A percentile compares a stretch with the other conserved stretches of the same genome.
phyloP scores from a whole-genome alignment of 148 eudicot species.

The Arctostaphylos glauca region DNA sequence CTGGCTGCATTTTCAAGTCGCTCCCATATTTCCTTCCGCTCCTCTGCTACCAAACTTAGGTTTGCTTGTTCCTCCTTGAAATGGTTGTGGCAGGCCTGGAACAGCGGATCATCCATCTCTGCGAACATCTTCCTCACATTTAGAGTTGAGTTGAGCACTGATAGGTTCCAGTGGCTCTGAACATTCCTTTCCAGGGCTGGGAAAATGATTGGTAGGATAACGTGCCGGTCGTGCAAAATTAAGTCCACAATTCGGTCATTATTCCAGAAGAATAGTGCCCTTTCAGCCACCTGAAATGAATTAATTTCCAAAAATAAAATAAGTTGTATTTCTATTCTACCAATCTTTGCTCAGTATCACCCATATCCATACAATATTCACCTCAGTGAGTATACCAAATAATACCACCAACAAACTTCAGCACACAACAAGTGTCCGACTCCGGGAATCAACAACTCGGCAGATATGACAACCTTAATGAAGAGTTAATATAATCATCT shows the following conservation, averaged over 20 bases:
- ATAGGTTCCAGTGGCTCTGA: slow-evolving; percentile 83
- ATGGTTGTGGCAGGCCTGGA: slow-evolving; percentile 51
- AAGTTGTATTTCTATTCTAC: background rate
- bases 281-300: slow-evolving; percentile 79
- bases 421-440: background rate
- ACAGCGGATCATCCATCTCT: slow-evolving; percentile 86
- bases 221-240: slow-evolving; percentile 65
- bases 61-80: slow-evolving; percentile 58
- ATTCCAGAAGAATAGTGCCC: slow-evolving; percentile 91
- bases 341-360: background rate
- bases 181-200: slow-evolving; percentile 81
- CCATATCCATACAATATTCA: background rate
- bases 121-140: slow-evolving; percentile 68
- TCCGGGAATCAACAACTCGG: background rate
- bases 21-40: slow-evolving; percentile 65
- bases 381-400: background rate
- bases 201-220: slow-evolving; percentile 68
- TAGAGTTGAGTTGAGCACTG: slow-evolving; percentile 77
- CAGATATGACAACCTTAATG: background rate
- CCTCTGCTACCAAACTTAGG: slow-evolving; percentile 36
- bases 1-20: slow-evolving; percentile 74
- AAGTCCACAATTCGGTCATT: slow-evolving; percentile 85
- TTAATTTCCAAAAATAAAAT: background rate
- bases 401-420: background rate
- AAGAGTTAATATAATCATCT: background rate